Evolutionary conservation across 2,329 filamentous ascomycete genomes (phyloP).

Genomic region (Pseudogymnoascus sp.): DNA sequence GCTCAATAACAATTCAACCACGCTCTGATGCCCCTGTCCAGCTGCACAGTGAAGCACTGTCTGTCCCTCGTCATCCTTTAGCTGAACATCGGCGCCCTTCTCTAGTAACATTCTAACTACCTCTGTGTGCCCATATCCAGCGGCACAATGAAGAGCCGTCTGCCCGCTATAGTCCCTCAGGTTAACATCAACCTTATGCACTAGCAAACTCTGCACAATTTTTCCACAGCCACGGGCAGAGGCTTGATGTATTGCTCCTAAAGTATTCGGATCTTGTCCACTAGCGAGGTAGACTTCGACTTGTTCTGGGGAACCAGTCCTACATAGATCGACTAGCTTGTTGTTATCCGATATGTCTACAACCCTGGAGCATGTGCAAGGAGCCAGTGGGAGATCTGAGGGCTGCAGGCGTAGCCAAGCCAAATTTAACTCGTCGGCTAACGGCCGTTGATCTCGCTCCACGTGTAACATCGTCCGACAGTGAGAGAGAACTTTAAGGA

Average conservation of each 20-base stretch:
- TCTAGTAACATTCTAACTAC: neutral
- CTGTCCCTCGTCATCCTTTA: slow-evolving; percentile 11
- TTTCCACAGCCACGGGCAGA: neutral
- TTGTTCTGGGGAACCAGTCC: neutral
- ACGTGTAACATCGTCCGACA: neutral
- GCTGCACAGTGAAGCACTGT: slow-evolving; percentile 17
- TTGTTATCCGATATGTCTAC: neutral
- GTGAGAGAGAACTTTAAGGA: neutral
- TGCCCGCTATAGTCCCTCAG: slow-evolving; percentile 26
- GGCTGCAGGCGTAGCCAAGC: neutral
- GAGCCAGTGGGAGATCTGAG: neutral
- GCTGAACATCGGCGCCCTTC: neutral
- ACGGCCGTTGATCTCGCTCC: slow-evolving; percentile 1
- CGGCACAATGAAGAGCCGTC: slow-evolving; percentile 24
- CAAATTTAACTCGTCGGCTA: neutral
- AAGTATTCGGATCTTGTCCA: neutral
- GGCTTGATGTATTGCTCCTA: neutral
- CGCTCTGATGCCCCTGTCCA: neutral
- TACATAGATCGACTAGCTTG: neutral
- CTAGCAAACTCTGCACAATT: neutral
- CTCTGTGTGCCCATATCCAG: neutral
- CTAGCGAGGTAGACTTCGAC: neutral
- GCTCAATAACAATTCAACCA: neutral
- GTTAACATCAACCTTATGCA: neutral
- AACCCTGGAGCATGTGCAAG: neutral